Evolutionary conservation across 2,329 filamentous ascomycete genomes (phyloP).

Genomic region (Dothideomycetes sp.): DNA sequence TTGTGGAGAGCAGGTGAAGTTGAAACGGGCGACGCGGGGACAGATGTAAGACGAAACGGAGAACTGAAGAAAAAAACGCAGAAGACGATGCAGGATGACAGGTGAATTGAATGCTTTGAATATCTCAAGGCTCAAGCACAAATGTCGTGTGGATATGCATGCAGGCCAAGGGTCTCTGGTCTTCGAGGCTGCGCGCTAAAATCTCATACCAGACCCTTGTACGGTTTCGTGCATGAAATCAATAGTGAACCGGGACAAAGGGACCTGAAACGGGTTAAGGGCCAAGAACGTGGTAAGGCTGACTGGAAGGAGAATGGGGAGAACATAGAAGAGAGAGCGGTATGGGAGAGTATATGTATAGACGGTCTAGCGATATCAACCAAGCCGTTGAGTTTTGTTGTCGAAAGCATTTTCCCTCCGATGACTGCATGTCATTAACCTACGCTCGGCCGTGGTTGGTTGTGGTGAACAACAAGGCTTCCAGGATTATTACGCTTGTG

Average conservation of each 20-base stretch:
- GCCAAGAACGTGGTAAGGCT: too few relatives aligned
- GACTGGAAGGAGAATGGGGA: too few relatives aligned
- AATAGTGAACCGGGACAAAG: conserved; percentile 5
- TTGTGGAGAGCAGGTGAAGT: neutral
- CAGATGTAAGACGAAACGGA: conserved; percentile 7
- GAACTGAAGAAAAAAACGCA: conserved; percentile 5
- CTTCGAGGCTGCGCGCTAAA: conserved; percentile 10
- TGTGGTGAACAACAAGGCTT: conserved; percentile 11
- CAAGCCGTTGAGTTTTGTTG: too few relatives aligned
- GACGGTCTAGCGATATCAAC: too few relatives aligned
- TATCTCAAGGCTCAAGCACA: conserved; percentile 11
- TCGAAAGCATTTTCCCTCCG: too few relatives aligned
- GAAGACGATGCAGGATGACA: conserved; percentile 11
- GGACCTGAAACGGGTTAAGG: too few relatives aligned
- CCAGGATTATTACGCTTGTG: conserved; percentile 10
- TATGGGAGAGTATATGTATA: conserved; percentile 12
- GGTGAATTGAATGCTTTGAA: conserved; percentile 4
- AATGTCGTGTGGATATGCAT: conserved; percentile 11
- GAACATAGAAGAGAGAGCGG: conserved; percentile 1
- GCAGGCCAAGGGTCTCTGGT: conserved; percentile 11
- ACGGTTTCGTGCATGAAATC: conserved; percentile 12
- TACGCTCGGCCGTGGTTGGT: conserved; percentile 12
- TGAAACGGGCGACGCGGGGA: conserved; percentile 2
- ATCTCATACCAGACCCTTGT: conserved; percentile 11
- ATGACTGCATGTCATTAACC: conserved; percentile 6